Evolutionary conservation across 495 filamentous ascomycete genomes (phyloP).

Genomic region (Aspergillus kassunensis): DNA sequence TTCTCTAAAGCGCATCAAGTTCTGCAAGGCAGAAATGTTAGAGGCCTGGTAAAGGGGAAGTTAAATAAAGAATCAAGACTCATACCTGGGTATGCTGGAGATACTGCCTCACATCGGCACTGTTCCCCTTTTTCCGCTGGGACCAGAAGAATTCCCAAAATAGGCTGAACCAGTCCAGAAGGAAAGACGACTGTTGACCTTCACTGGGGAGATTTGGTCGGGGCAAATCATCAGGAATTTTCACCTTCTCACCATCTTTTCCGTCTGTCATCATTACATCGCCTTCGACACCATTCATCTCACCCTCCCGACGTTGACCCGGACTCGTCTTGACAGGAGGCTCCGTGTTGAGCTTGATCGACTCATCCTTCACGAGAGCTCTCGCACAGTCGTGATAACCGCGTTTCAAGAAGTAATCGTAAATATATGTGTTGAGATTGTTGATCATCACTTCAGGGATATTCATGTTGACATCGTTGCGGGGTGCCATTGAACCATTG

Average conservation of each 20-base stretch:
- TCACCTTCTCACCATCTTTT: conserved; percentile 70
- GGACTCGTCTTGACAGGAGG: conserved; percentile 57
- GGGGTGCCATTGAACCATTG: conserved; percentile 55
- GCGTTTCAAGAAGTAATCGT: conserved; percentile 89
- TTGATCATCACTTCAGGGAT: conserved; percentile 60
- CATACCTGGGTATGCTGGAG: conserved; percentile 78
- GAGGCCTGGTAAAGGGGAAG: conserved; percentile 7
- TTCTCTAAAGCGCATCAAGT: conserved; percentile 41
- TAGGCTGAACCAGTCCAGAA: conserved; percentile 91
- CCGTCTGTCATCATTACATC: conserved; percentile 77
- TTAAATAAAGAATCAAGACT: conserved; percentile 7
- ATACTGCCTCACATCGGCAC: conserved; percentile 59
- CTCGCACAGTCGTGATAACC: conserved; percentile 76
- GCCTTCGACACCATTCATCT: conserved; percentile 73
- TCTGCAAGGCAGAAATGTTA: conserved; percentile 27
- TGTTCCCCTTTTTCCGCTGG: conserved; percentile 60
- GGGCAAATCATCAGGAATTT: conserved; percentile 76
- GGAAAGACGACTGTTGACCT: conserved; percentile 67
- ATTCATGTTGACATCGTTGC: conserved; percentile 42
- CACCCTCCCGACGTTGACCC: conserved; percentile 57
- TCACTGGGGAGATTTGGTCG: conserved; percentile 61
- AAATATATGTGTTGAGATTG: conserved; percentile 95
- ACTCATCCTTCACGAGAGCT: conserved; percentile 54
- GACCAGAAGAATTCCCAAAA: conserved; percentile 95
- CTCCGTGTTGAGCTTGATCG: conserved; percentile 52